These are phyloP conservation scores for Silene coronaria DNA, from an alignment of 179 eudicot genomes.

Conservation along the genomic window DNA sequence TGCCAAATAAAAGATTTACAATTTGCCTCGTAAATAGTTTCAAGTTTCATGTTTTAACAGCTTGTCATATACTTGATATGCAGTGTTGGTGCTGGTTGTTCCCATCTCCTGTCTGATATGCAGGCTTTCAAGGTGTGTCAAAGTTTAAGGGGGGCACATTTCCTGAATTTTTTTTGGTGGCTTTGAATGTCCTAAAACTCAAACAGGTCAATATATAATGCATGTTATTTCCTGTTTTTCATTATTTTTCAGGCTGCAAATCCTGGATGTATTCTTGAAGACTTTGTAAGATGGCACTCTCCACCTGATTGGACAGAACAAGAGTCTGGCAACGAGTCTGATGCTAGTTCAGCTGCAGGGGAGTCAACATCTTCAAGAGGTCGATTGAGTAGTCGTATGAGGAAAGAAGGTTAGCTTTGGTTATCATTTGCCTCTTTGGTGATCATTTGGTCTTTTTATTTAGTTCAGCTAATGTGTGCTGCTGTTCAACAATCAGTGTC, in stretches of 20 bases:
- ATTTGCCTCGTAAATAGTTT: background rate
- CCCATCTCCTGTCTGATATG: constrained; percentile 96
- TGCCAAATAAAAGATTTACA: background rate
- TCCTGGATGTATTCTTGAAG: constrained; percentile 94
- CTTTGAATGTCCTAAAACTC: background rate
- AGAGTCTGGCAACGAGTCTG: constrained; percentile 37
- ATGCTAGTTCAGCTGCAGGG: constrained; percentile 33
- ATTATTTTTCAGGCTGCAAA: constrained; percentile 74
- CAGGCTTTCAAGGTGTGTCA: constrained; percentile 87
- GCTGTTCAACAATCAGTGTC: background rate
- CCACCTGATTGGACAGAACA: constrained; percentile 88
- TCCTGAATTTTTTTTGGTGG: background rate
- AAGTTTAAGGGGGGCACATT: background rate
- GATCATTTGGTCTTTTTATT: background rate
- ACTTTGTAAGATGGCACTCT: constrained; percentile 97
- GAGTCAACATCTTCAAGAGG: constrained; percentile 60
- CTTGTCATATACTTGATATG: constrained; percentile 24
- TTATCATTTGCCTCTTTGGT: constrained; percentile 3
- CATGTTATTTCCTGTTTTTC: background rate
- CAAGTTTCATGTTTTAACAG: constrained; percentile 20
- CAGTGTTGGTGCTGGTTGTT: constrained; percentile 97
- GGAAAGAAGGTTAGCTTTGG: constrained; percentile 62
- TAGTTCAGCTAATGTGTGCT: background rate
- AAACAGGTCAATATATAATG: background rate
- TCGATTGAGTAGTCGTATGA: constrained; percentile 82